These are phyloP conservation scores for Phytopythium ostracodes DNA, from an alignment of 352 stramenopile species.

Conservation along the genomic window DNA sequence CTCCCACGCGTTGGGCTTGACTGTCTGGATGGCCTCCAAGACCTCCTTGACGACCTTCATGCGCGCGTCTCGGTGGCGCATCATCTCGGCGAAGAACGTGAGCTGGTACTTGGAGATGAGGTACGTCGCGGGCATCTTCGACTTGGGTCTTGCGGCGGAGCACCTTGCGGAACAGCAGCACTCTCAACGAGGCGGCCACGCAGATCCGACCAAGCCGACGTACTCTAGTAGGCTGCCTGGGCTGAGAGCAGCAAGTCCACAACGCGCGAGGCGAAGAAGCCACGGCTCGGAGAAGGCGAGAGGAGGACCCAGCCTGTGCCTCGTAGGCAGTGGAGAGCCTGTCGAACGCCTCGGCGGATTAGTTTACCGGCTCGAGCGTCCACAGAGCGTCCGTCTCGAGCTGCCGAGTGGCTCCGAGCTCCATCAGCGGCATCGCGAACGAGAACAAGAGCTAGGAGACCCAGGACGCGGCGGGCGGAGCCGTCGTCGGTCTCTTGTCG, in stretches of 20 bases:
- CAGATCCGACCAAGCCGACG: slow-evolving; percentile 24
- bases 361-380: slow-evolving; percentile 27
- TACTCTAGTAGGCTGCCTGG: slow-evolving; percentile 24
- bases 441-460: slow-evolving; percentile 33
- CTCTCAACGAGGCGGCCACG: slow-evolving; percentile 31
- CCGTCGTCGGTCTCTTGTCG: neutral
- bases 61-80: slow-evolving; percentile 82
- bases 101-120: slow-evolving; percentile 45
- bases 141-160: slow-evolving; percentile 16
- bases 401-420: slow-evolving; percentile 33
- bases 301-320: slow-evolving; percentile 11
- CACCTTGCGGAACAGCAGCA: slow-evolving; percentile 40
- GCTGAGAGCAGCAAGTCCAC: slow-evolving; percentile 20
- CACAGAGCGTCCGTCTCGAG: slow-evolving; percentile 40
- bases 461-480: neutral
- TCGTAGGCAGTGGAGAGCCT: slow-evolving; percentile 21
- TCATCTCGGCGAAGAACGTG: slow-evolving; percentile 66
- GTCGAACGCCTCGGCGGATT: slow-evolving; percentile 16
- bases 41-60: slow-evolving; percentile 91
- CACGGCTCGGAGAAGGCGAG: slow-evolving; percentile 21
- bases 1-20: slow-evolving; percentile 95
- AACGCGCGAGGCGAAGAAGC: slow-evolving; percentile 36
- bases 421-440: slow-evolving; percentile 40
- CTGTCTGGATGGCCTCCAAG: slow-evolving; percentile 90
- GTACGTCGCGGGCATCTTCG: slow-evolving; percentile 32